Evolutionary conservation across 192 early-diverging fungal species (phyloP).

Genomic region (Neocallimastix lanati): DNA sequence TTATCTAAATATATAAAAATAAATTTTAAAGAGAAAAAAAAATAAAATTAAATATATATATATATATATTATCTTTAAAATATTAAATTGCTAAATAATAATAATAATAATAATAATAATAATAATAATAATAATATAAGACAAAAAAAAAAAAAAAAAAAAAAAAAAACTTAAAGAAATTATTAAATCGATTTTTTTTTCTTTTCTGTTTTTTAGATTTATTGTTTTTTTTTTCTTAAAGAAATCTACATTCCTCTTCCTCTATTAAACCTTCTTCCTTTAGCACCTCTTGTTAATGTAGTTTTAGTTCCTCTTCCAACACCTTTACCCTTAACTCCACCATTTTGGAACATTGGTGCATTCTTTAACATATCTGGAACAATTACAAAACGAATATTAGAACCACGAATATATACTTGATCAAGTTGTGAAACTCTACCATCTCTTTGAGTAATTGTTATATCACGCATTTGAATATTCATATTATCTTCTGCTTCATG

Average conservation of each 20-base stretch:
- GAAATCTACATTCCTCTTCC: not conserved
- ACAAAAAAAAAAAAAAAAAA: no score
- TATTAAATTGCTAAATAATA: no score
- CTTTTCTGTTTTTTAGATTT: no score
- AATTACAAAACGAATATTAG: constrained; percentile 68
- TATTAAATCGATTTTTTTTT: no score
- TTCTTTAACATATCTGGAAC: constrained; percentile 99
- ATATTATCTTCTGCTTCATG: constrained; percentile 97
- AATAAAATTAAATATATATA: no score
- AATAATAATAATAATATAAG: no score
- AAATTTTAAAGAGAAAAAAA: no score
- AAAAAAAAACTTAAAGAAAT: no score
- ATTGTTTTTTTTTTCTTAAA: no score
- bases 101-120: no score
- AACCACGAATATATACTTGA: constrained; percentile 91
- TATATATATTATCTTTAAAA: no score
- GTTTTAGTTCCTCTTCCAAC: constrained; percentile 42
- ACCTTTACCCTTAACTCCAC: constrained; percentile 57
- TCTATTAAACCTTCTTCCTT: not conserved
- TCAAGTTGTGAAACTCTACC: constrained; percentile 80
- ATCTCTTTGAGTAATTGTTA: constrained; percentile 81
- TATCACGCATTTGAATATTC: constrained; percentile 93
- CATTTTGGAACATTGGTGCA: constrained; percentile 93
- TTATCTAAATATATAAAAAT: no score
- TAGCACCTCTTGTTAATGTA: not conserved